Percentiles rank a stretch among this genome's conserved stretches.
phyloP scores from a whole-genome alignment of 2,329 filamentous ascomycete genomes.

The Stemphylium lycopersici region DNA sequence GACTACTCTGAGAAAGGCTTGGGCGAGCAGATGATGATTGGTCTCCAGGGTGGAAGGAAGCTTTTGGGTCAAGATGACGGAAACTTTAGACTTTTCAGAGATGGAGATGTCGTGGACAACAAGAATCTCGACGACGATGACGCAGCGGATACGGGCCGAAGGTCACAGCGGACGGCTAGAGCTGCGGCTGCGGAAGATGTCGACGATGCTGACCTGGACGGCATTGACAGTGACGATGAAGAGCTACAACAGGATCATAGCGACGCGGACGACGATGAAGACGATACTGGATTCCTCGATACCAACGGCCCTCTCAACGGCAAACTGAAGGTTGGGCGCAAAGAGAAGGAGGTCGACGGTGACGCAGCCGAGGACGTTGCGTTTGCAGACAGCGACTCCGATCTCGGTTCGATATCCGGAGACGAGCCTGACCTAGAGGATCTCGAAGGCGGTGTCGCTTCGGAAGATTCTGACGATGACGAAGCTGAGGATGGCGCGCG shows the following conservation, averaged over 20 bases:
- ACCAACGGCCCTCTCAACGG: slow-evolving; percentile 51
- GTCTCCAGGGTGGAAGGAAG: slow-evolving; percentile 80
- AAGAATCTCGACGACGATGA: slow-evolving; percentile 61
- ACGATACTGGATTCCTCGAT: slow-evolving; percentile 55
- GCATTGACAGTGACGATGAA: slow-evolving; percentile 59
- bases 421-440: slow-evolving; percentile 51
- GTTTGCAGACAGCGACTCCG: slow-evolving; percentile 96
- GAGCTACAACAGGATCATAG: slow-evolving; percentile 57
- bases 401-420: slow-evolving; percentile 83
- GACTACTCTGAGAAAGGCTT: slow-evolving; percentile 78
- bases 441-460: slow-evolving; percentile 55
- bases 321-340: slow-evolving; percentile 35
- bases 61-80: slow-evolving; percentile 82
- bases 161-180: slow-evolving; percentile 58
- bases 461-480: slow-evolving; percentile 59
- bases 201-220: slow-evolving; percentile 60
- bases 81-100: slow-evolving; percentile 84
- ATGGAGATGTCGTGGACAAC: slow-evolving; percentile 67
- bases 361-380: slow-evolving; percentile 70
- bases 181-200: slow-evolving; percentile 55
- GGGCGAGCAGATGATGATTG: slow-evolving; percentile 92
- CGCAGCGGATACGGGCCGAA: slow-evolving; percentile 64
- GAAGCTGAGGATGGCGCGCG: slow-evolving; percentile 75
- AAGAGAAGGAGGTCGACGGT: slow-evolving; percentile 38
- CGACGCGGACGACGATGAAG: slow-evolving; percentile 59